Evolutionary conservation across 1,139 yeast genomes (phyloP).

Genomic region (Blastobotrys arbuscula): DNA sequence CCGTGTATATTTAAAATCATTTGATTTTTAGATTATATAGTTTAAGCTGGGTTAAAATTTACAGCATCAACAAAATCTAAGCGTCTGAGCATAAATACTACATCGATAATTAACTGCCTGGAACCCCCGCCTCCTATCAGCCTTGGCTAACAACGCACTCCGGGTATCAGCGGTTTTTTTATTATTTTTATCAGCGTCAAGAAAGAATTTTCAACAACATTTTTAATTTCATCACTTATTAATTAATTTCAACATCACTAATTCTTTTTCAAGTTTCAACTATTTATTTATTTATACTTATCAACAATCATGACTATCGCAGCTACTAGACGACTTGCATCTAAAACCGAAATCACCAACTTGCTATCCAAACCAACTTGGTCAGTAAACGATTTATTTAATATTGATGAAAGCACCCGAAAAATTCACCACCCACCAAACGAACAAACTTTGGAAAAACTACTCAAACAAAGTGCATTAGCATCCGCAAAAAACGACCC

Average conservation of each 20-base stretch:
- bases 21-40: too few species aligned
- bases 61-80: too few species aligned
- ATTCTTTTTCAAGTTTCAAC: too few species aligned
- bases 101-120: too few species aligned
- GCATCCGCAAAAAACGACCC: slow-evolving; percentile 20
- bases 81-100: too few species aligned
- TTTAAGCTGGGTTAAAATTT: too few species aligned
- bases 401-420: slow-evolving; percentile 13
- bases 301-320: background rate
- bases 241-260: too few species aligned
- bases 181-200: background rate
- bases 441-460: slow-evolving; percentile 24
- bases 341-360: slow-evolving; percentile 17
- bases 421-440: slow-evolving; percentile 18
- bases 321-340: slow-evolving; percentile 3
- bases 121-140: too few species aligned
- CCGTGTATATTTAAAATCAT: too few species aligned
- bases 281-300: background rate
- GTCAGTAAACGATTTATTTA: slow-evolving; percentile 26
- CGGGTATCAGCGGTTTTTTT: background rate
- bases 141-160: background rate
- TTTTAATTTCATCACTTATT: too few species aligned
- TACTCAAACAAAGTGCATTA: slow-evolving; percentile 29
- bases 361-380: slow-evolving; percentile 26
- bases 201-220: too few species aligned